Conservation (phyloP, 225 moss, liverwort and hornwort genomes). For the Climacium dendroides region DNA sequence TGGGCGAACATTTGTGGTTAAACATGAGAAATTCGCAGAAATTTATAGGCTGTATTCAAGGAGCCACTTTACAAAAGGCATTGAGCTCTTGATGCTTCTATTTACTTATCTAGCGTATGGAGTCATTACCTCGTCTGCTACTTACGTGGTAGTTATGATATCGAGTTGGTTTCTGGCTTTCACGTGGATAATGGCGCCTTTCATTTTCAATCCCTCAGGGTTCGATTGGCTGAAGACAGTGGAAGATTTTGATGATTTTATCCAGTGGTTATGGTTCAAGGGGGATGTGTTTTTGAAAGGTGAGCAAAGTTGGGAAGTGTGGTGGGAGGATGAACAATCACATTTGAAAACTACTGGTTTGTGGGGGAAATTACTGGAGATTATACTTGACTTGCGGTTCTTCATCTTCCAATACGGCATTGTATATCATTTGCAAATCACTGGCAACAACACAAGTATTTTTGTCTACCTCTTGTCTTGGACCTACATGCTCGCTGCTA, state of each 20-base stretch:
- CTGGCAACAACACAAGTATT: constrained; percentile 61
- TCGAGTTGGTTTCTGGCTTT: constrained; percentile 93
- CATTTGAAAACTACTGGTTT: constrained; percentile 73
- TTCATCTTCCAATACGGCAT: constrained; percentile 97
- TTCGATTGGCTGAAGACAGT: constrained; percentile 96
- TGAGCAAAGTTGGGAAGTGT: constrained; percentile 72
- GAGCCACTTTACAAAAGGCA: constrained; percentile 82
- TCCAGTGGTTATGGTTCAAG: constrained; percentile 82
- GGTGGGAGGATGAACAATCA: constrained; percentile 92
- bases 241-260: constrained; percentile 81
- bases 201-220: constrained; percentile 92
- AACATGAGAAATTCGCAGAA: constrained; percentile 71
- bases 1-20: constrained; percentile 88
- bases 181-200: constrained; percentile 93
- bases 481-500: constrained; percentile 67
- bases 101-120: constrained; percentile 73
- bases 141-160: constrained; percentile 68
- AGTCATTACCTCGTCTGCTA: constrained; percentile 26
- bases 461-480: constrained; percentile 79
- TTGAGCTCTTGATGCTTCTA: constrained; percentile 78
- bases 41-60: constrained; percentile 83
- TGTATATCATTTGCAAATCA: constrained; percentile 76
- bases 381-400: constrained; percentile 67
- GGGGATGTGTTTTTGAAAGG: constrained; percentile 65
- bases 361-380: constrained; percentile 77